A percentile compares a stretch with the other conserved stretches of the same genome.
Conservation (phyloP, 2,329 filamentous ascomycete species). For the Paramyrothecium sp. region DNA sequence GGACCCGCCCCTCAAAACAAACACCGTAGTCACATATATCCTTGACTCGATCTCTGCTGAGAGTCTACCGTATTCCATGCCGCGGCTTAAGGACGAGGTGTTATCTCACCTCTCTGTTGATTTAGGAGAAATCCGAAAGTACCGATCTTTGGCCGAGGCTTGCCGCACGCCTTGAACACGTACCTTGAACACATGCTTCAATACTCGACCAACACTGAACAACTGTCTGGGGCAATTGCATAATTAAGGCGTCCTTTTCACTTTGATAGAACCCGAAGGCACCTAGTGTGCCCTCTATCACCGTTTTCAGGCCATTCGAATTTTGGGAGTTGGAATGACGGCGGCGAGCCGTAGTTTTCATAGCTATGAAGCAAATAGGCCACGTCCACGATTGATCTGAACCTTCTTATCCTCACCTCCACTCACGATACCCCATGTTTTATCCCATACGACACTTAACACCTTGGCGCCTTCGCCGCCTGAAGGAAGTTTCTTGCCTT, state of each 20-base stretch:
- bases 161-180: constrained; percentile 9
- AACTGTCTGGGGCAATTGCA: too few species aligned
- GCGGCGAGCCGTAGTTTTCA: neutral
- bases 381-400: constrained; percentile 78
- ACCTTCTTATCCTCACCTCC: constrained; percentile 92
- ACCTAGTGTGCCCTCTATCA: too few species aligned
- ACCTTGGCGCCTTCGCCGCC: constrained; percentile 88
- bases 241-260: too few species aligned
- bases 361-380: constrained; percentile 38
- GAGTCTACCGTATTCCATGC: constrained; percentile 45
- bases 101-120: constrained; percentile 29
- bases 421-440: constrained; percentile 82
- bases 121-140: constrained; percentile 15
- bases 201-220: neutral
- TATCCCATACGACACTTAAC: constrained; percentile 84
- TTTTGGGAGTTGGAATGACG: neutral
- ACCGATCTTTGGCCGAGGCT: constrained; percentile 22
- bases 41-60: constrained; percentile 52
- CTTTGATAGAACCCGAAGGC: too few species aligned
- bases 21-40: constrained; percentile 60
- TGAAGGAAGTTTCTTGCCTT: constrained; percentile 60
- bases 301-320: neutral
- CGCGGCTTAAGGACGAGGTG: constrained; percentile 44
- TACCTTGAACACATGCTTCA: neutral
- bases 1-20: constrained; percentile 54